These are phyloP conservation scores for Torulaspora globosa DNA, from an alignment of 1,139 yeast genomes.

Conservation along the genomic window DNA sequence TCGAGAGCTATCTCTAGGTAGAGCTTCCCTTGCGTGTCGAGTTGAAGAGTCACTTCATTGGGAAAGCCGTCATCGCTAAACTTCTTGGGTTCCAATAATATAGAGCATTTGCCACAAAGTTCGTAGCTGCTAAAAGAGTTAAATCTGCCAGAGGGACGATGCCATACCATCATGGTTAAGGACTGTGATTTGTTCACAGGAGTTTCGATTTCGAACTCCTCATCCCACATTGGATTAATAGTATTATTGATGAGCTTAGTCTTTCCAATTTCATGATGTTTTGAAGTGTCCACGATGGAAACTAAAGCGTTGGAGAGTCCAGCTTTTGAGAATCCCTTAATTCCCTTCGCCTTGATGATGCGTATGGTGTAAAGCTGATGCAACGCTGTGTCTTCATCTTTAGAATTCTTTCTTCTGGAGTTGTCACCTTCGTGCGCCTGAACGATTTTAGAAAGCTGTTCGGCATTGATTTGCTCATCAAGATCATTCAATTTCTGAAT, in stretches of 20 bases:
- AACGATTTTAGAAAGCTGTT: constrained; percentile 50
- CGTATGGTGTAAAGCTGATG: constrained; percentile 63
- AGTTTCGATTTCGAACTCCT: constrained; percentile 66
- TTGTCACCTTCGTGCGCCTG: constrained; percentile 35
- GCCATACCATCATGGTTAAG: constrained; percentile 70
- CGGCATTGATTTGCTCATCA: constrained; percentile 63
- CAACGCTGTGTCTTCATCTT: constrained; percentile 10
- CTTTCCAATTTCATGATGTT: constrained; percentile 58
- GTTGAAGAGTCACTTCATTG: constrained; percentile 54
- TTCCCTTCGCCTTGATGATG: constrained; percentile 65
- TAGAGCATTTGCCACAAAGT: constrained; percentile 62
- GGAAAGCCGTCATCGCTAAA: constrained; percentile 68
- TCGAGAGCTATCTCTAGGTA: constrained; percentile 68
- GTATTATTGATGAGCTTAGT: constrained; percentile 64
- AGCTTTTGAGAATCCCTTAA: constrained; percentile 51
- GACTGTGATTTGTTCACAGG: constrained; percentile 38
- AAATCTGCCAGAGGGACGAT: constrained; percentile 44
- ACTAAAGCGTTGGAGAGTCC: constrained; percentile 65
- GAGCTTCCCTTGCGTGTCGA: constrained; percentile 66
- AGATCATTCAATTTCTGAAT: constrained; percentile 53
- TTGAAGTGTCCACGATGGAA: constrained; percentile 57
- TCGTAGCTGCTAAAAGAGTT: constrained; percentile 49
- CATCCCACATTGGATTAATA: constrained; percentile 82
- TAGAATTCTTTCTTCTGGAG: constrained; percentile 38
- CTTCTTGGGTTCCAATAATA: constrained; percentile 61